Base-by-base conservation (phyloP, 768 basidiomycete genomes). In the Tremella yokohamensis region DNA sequence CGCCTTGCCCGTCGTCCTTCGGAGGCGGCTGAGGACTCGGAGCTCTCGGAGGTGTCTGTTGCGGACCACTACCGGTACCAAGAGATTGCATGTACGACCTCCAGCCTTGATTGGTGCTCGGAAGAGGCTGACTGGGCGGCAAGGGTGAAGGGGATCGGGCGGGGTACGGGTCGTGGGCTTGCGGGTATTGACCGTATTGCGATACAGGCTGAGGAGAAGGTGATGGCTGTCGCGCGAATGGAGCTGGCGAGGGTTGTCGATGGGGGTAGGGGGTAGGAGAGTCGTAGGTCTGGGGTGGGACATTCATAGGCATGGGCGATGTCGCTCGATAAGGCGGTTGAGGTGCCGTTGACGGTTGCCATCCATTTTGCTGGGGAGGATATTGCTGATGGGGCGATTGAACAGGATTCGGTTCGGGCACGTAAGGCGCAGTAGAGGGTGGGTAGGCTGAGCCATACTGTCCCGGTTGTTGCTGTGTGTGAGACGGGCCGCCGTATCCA, bases 41-140 rank as follows among this genome's bases (percentile, higher is more conserved):
- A 9, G 53, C 49, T 38, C 71, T 50, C 15, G 48, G 47, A n/a
- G 56, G 62, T 20, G 45, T 52, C 12, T 54, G 53, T 6, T 29
- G 42, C 4, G 42, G 18, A 4, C 42, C 48, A 25, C 26, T 52
- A 6, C 42, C 42, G 6, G 61, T 58, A 2, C 55, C 26, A 20
- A 66, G 25, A 57, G 51, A 57, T 13, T 65, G 57, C 70, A 72
- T 69, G 39, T 72, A 72, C 4, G 63, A 58, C 40, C 53, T 60
- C 70, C 70, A 72, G 54, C 64, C 61, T 20, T 53, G 49, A 20
- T 61, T 67, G 15, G 39, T 57, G 12, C 47, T 40, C 13, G 58
- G 42, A 6, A n/a, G 49, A 9, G 56, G 22, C 7, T 52, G 58
- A 49, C n/a, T 40, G 11, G 44, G 49, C 19, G 54, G 59, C 8